Conservation (phyloP, 257 asterid species). For the Misopates orontium region DNA sequence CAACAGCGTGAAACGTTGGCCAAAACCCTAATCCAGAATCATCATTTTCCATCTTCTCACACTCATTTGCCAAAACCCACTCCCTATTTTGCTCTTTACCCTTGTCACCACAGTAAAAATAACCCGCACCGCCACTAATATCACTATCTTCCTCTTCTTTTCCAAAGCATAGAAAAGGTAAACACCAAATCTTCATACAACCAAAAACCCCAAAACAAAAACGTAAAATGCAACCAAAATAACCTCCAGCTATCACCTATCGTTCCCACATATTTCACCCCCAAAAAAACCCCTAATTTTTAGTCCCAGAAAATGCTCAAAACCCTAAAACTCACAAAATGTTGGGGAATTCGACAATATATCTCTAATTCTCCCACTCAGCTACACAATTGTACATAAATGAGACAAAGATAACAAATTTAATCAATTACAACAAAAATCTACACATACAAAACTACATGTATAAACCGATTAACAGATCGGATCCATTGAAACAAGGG, state of each 20-base stretch:
- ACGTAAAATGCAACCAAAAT: not conserved
- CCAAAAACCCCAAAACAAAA: not conserved
- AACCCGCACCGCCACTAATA: slow-evolving; percentile 2
- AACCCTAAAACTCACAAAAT: too few relatives aligned
- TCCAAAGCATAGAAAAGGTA: slow-evolving; percentile 67
- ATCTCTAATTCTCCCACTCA: not conserved
- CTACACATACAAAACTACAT: not conserved
- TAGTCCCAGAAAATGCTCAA: slow-evolving; percentile 15
- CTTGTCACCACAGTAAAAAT: slow-evolving; percentile 27
- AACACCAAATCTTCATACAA: slow-evolving; percentile 93
- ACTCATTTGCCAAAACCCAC: slow-evolving; percentile 42
- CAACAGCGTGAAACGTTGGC: slow-evolving; percentile 26
- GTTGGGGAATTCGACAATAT: not conserved
- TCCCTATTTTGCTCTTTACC: too few relatives aligned
- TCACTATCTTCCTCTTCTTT: slow-evolving; percentile 42
- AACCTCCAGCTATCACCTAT: slow-evolving; percentile 43
- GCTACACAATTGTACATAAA: too few relatives aligned
- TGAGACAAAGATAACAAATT: not conserved
- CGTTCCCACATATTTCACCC: slow-evolving; percentile 35
- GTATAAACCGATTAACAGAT: slow-evolving; percentile 38
- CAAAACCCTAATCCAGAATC: slow-evolving; percentile 45
- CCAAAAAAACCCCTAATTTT: slow-evolving; percentile 36
- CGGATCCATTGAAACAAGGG: slow-evolving; percentile 44
- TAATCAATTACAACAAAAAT: not conserved
- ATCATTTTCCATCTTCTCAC: slow-evolving; percentile 52